phyloP scores from a whole-genome alignment of 495 filamentous ascomycete species.

The Penicillium pancosmium region DNA sequence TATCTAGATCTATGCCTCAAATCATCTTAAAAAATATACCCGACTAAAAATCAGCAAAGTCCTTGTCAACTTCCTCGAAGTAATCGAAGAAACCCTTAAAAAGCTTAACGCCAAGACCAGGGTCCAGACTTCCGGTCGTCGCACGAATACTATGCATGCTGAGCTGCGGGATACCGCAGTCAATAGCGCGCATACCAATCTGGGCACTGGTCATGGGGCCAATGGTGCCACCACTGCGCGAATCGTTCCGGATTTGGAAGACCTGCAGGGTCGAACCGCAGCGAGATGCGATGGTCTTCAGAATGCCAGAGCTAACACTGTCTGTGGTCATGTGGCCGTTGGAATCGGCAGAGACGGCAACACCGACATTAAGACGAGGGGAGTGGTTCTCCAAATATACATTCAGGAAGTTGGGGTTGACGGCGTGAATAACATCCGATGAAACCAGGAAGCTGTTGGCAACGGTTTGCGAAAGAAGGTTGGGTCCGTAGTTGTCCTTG shows the following conservation, averaged over 20 bases:
- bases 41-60: constrained; percentile 65
- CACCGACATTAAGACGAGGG: constrained; percentile 86
- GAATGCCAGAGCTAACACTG: constrained; percentile 72
- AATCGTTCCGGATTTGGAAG: constrained; percentile 95
- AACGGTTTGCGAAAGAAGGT: constrained; percentile 78
- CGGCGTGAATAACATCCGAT: constrained; percentile 91
- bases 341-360: constrained; percentile 80
- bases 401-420: constrained; percentile 87
- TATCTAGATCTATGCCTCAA: constrained; percentile 8
- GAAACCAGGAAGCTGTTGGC: constrained; percentile 93
- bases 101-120: constrained; percentile 82
- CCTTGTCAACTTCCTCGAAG: constrained; percentile 83
- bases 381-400: constrained; percentile 83
- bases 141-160: constrained; percentile 95
- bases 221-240: constrained; percentile 86
- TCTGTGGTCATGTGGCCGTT: constrained; percentile 96
- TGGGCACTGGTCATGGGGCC: constrained; percentile 83
- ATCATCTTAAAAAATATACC: neutral
- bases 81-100: constrained; percentile 90
- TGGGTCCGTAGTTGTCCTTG: constrained; percentile 55
- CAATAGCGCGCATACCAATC: constrained; percentile 83
- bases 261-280: constrained; percentile 72
- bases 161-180: constrained; percentile 89
- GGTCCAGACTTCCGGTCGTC: constrained; percentile 84
- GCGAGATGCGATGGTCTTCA: constrained; percentile 73